Evolutionary conservation across 495 filamentous ascomycete species (phyloP).

Genomic region (Saxophila tyrrhenica): DNA sequence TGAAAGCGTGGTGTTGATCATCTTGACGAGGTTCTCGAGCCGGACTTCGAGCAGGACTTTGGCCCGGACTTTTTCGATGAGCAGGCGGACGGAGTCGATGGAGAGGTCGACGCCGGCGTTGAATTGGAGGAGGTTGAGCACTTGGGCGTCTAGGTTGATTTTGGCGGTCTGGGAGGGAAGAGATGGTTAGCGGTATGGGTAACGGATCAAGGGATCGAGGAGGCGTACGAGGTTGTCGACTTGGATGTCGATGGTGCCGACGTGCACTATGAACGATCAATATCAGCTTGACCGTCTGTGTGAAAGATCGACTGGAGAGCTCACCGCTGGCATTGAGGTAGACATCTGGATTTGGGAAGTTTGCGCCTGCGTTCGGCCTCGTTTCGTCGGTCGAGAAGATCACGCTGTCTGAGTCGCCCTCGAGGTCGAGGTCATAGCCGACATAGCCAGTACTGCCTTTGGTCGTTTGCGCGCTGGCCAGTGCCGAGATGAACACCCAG

Average conservation of each 20-base stretch:
- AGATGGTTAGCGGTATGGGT: too few relatives aligned
- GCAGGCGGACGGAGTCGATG: slow-evolving; percentile 41
- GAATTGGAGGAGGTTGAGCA: slow-evolving; percentile 44
- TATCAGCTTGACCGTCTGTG: too few relatives aligned
- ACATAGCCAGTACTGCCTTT: slow-evolving; percentile 35
- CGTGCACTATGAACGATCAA: slow-evolving; percentile 29
- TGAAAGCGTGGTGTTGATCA: slow-evolving; percentile 41
- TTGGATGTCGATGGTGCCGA: slow-evolving; percentile 41
- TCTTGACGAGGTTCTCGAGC: slow-evolving; percentile 43
- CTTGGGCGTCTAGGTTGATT: slow-evolving; percentile 47
- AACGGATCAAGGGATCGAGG: too few relatives aligned
- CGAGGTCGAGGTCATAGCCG: slow-evolving; percentile 40
- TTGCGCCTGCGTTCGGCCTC: slow-evolving; percentile 28
- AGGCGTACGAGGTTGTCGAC: slow-evolving; percentile 39
- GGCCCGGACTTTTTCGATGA: slow-evolving; percentile 45
- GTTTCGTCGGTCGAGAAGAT: slow-evolving; percentile 43
- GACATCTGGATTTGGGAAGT: slow-evolving; percentile 39
- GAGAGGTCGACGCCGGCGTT: slow-evolving; percentile 44
- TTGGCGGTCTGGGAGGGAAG: slow-evolving; percentile 38
- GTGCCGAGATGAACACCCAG: slow-evolving; percentile 15
- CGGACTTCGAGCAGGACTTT: slow-evolving; percentile 46
- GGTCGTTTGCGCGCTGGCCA: slow-evolving; percentile 17
- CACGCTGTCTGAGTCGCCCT: slow-evolving; percentile 37
- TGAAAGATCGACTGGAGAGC: neutral
- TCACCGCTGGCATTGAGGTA: slow-evolving; percentile 38